Conservation (phyloP, 139 green algal species). For the Coelastrella sp. region DNA sequence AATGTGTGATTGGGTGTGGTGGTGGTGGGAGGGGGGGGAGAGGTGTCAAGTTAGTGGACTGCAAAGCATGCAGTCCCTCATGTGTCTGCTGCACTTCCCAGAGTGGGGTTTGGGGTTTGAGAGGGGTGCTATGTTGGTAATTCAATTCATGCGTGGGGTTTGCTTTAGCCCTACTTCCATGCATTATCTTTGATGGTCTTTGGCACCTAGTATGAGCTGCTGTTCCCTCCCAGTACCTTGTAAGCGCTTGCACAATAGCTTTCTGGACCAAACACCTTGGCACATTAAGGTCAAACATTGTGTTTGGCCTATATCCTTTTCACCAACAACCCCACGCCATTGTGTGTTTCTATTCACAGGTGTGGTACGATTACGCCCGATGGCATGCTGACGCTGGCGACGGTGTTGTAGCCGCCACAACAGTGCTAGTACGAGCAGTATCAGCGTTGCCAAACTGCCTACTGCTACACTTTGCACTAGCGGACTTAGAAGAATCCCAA, state of each 20-base stretch:
- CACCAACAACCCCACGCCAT: neutral
- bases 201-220: too few species aligned
- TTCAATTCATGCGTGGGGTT: too few species aligned
- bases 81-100: conserved; percentile 79
- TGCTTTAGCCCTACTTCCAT: too few species aligned
- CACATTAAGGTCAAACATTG: too few species aligned
- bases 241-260: too few species aligned
- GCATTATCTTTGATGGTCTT: too few species aligned
- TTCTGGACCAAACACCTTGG: too few species aligned
- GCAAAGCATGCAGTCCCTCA: conserved; percentile 89
- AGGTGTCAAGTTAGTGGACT: conserved; percentile 64
- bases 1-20: too few species aligned
- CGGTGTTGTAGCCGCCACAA: conserved; percentile 38
- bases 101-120: conserved; percentile 60
- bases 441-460: conserved; percentile 74
- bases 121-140: too few species aligned
- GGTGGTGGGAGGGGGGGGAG: too few species aligned
- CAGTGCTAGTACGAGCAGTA: conserved; percentile 50
- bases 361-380: conserved; percentile 76
- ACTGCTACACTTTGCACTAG: conserved; percentile 84
- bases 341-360: conserved; percentile 41
- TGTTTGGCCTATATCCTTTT: too few species aligned
- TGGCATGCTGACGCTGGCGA: conserved; percentile 66
- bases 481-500: conserved; percentile 79
- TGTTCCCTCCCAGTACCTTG: too few species aligned